Evolutionary conservation across 1,284 basidiomycete species (phyloP).

Genomic region (Rhodotorula sp.): DNA sequence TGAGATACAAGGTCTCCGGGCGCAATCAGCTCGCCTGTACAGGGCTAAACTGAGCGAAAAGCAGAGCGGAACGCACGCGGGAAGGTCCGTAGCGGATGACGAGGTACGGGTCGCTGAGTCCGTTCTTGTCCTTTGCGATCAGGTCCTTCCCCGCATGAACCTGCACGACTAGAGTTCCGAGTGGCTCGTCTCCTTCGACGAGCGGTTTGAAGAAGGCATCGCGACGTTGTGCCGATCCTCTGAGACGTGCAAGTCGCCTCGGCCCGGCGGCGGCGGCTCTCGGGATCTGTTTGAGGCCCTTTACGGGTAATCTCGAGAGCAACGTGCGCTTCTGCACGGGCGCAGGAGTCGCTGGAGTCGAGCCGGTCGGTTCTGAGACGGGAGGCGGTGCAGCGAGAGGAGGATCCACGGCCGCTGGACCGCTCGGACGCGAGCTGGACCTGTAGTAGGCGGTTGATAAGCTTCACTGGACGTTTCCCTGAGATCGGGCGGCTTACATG

Average conservation of each 20-base stretch:
- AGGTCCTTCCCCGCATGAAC: constrained; percentile 52
- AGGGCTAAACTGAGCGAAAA: neutral
- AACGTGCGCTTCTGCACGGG: neutral
- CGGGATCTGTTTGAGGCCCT: constrained; percentile 22
- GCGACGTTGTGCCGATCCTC: constrained; percentile 6
- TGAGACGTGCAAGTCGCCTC: constrained; percentile 6
- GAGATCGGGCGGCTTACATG: neutral
- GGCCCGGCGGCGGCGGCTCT: constrained; percentile 11
- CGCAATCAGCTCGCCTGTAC: neutral
- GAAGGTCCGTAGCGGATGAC: constrained; percentile 41
- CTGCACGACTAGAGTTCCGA: constrained; percentile 50
- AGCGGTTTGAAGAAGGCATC: constrained; percentile 23
- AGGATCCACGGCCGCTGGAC: neutral
- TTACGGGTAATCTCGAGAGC: constrained; percentile 1
- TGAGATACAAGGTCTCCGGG: neutral
- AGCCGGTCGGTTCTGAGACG: neutral
- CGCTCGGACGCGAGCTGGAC: neutral
- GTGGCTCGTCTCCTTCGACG: constrained; percentile 44
- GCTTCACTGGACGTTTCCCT: neutral
- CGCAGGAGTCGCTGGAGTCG: neutral
- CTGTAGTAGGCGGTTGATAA: neutral
- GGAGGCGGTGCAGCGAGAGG: neutral
- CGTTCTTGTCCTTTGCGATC: constrained; percentile 55
- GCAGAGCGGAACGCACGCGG: neutral
- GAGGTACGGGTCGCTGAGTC: constrained; percentile 48